Evolutionary conservation across 2,329 filamentous ascomycete genomes (phyloP).

Genomic region (Alternaria brassicae): DNA sequence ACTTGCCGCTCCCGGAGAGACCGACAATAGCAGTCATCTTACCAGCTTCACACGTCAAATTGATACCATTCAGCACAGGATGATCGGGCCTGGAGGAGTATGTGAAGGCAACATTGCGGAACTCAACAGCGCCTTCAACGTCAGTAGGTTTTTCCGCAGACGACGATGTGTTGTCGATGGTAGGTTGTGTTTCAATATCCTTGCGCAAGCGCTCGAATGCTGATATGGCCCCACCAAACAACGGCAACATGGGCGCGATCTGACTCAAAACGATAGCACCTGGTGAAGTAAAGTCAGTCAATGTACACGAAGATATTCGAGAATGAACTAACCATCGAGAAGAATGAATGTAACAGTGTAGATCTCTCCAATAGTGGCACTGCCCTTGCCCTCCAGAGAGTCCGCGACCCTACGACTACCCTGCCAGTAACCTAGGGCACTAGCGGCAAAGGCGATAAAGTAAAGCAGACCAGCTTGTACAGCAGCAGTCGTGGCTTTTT

Average conservation of each 20-base stretch:
- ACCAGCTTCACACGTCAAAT: slow-evolving; percentile 46
- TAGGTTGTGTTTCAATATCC: slow-evolving; percentile 61
- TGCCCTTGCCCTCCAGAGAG: slow-evolving; percentile 45
- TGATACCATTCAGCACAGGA: slow-evolving; percentile 49
- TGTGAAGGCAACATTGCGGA: slow-evolving; percentile 51
- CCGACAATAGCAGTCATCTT: slow-evolving; percentile 55
- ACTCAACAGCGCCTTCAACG: slow-evolving; percentile 57
- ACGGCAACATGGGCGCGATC: slow-evolving; percentile 57
- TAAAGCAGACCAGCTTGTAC: slow-evolving; percentile 68
- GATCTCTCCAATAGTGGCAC: slow-evolving; percentile 54
- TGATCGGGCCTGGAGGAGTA: slow-evolving; percentile 53
- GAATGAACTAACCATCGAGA: slow-evolving; percentile 54
- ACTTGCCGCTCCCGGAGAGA: slow-evolving; percentile 53
- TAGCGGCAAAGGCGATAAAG: slow-evolving; percentile 72
- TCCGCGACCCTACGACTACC: slow-evolving; percentile 64
- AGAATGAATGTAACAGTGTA: slow-evolving; percentile 65
- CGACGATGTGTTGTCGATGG: slow-evolving; percentile 49
- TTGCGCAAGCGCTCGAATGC: slow-evolving; percentile 65
- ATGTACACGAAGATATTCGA: not conserved
- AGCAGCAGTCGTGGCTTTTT: slow-evolving; percentile 65
- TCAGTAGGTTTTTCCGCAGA: slow-evolving; percentile 32
- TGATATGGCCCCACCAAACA: slow-evolving; percentile 59
- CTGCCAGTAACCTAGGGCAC: slow-evolving; percentile 73
- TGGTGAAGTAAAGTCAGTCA: slow-evolving; percentile 21
- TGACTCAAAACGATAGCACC: slow-evolving; percentile 57